These are phyloP conservation scores for Penicillium turbatum DNA, from an alignment of 495 filamentous ascomycete genomes.

Conservation along the genomic window DNA sequence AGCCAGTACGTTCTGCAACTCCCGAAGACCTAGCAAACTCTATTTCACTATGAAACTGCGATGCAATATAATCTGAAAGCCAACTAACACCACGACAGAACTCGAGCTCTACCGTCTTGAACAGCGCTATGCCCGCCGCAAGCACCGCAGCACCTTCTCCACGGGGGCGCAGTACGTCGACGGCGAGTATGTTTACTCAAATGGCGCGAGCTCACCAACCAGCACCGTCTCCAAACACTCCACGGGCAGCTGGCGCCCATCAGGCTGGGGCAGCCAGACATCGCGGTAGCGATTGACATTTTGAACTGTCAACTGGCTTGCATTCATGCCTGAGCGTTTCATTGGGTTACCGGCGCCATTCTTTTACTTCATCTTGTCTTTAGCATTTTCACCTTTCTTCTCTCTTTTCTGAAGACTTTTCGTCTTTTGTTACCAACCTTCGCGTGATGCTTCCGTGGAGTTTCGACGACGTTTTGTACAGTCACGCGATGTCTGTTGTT, in stretches of 20 bases:
- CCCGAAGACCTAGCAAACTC: background rate
- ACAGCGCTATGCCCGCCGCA: constrained; percentile 83
- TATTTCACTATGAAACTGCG: background rate
- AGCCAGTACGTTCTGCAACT: constrained; percentile 41
- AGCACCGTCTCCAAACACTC: constrained; percentile 43
- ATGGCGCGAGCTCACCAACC: constrained; percentile 34
- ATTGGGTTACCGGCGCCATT: constrained; percentile 7
- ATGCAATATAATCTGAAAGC: background rate
- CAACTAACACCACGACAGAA: constrained; percentile 39
- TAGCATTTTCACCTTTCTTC: constrained; percentile 2
- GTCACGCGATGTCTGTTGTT: background rate
- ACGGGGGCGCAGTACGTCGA: constrained; percentile 85
- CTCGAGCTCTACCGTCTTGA: constrained; percentile 89
- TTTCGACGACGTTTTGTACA: constrained; percentile 2
- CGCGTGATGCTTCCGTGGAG: constrained; percentile 10
- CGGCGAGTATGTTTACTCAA: constrained; percentile 78
- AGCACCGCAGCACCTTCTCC: constrained; percentile 80
- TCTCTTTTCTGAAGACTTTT: background rate
- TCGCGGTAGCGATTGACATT: constrained; percentile 25
- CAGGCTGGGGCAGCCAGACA: constrained; percentile 31
- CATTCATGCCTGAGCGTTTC: background rate
- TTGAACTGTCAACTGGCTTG: background rate
- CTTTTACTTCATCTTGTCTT: constrained; percentile 3
- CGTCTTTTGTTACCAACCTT: background rate
- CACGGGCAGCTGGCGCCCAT: constrained; percentile 39